A percentile compares a stretch with the other conserved stretches of the same genome.
phyloP scores from a whole-genome alignment of 345 rosid genomes.

The Pseudoturritis turrita region DNA sequence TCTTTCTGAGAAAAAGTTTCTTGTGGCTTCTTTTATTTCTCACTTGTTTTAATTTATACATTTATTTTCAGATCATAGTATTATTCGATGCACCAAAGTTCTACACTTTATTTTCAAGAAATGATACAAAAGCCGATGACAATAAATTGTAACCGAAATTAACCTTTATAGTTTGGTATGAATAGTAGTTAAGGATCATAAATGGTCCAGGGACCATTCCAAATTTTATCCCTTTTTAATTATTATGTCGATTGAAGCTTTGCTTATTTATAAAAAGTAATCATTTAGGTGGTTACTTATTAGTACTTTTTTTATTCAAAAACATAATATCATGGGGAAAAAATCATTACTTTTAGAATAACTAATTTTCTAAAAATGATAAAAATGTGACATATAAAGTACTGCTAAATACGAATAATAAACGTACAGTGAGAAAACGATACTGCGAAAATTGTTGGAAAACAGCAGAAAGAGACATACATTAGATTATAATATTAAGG shows the following conservation, averaged over 20 bases:
- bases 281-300: conserved; percentile 3
- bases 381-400: conserved; percentile 8
- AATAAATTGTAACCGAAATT: conserved; percentile 19
- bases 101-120: background rate
- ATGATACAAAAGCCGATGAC: conserved; percentile 6
- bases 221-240: background rate
- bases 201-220: conserved; percentile 16
- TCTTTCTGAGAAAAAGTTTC: background rate
- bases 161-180: background rate
- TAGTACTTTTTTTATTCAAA: background rate
- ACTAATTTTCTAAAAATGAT: background rate
- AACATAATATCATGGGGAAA: background rate
- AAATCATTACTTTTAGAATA: background rate
- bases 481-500: background rate
- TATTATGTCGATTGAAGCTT: conserved; percentile 17
- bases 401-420: conserved; percentile 2
- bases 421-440: conserved; percentile 21
- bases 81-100: background rate
- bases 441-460: conserved; percentile 22
- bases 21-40: background rate
- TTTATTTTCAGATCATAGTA: background rate
- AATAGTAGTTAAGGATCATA: conserved; percentile 9
- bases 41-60: background rate
- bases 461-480: conserved; percentile 10
- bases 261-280: background rate